Percentiles rank a stretch among this genome's conserved stretches.
These are phyloP conservation scores for Fraxinus anomala DNA, from an alignment of 257 asterid species.

Conservation along the genomic window DNA sequence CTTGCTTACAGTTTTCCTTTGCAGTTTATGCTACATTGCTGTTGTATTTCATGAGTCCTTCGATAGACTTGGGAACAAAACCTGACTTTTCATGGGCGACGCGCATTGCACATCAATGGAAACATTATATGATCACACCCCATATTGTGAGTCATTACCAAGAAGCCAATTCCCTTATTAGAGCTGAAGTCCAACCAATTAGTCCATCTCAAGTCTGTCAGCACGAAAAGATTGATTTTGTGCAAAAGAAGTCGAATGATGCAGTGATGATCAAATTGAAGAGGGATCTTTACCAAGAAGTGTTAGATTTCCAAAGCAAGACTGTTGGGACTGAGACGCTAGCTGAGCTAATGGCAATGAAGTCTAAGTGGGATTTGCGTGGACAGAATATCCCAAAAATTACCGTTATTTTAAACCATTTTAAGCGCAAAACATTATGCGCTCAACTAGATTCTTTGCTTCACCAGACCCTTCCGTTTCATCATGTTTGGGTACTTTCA, in stretches of 20 bases:
- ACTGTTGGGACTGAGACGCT: constrained; percentile 59
- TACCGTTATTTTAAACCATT: constrained; percentile 82
- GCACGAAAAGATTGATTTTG: constrained; percentile 71
- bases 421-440: constrained; percentile 81
- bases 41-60: constrained; percentile 76
- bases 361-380: constrained; percentile 65
- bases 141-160: constrained; percentile 53
- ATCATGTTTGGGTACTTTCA: constrained; percentile 87
- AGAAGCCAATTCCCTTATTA: constrained; percentile 31
- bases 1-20: constrained; percentile 76
- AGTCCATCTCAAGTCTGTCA: constrained; percentile 62
- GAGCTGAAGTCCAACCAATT: constrained; percentile 18
- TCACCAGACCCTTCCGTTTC: constrained; percentile 80
- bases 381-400: constrained; percentile 50
- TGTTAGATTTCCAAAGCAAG: constrained; percentile 54
- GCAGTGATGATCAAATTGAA: constrained; percentile 75
- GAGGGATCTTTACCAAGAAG: constrained; percentile 59
- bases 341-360: constrained; percentile 61
- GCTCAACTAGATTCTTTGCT: constrained; percentile 79
- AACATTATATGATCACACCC: constrained; percentile 53
- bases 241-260: constrained; percentile 77
- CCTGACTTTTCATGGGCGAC: constrained; percentile 86
- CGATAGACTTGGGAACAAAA: constrained; percentile 55
- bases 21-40: constrained; percentile 89
- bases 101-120: constrained; percentile 68